Evolutionary conservation across 306 rosid genomes (phyloP), one percentile per base, ranked within the genome.

Genomic region (Chamaecrista fasciculata): DNA sequence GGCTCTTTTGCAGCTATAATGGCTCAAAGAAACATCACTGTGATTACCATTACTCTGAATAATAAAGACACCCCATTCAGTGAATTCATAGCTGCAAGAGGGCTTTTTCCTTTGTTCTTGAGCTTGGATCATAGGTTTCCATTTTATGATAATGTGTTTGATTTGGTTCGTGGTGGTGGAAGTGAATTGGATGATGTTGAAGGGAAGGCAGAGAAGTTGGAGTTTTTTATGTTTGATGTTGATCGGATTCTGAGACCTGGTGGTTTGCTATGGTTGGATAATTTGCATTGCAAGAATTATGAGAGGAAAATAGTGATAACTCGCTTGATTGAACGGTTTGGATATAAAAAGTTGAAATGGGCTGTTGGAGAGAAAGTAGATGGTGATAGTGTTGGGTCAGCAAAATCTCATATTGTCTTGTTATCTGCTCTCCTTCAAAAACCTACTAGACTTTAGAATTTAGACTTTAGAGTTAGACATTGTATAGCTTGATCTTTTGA

Each of bases 201-300:
- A 51, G 98, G 86, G 5, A 92, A 77, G 75, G 79, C 80, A 0
- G 98, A 92, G 15, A 86, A 86, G 62, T 37, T 92, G 42, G 98
- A 92, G 79, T 92, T 92, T 75, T 72, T 92, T 8, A 84, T 92
- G 98, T 92, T 92, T 36, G 98, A 92, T 25, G 66, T 93, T 5
- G 98, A 90, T 42, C 81, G 98, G 59, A 85, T 93, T 75, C 72
- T 93, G 75, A 64, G 97, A 65, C 85, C 96, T 2, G 93, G 93
- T 1, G 97, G 98, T 16, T 88, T 93, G 91, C 81, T 93, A 50
- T 93, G 98, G 98, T 63, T 93, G 48, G 98, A 93, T 75, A 93
- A 90, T 82, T 84, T 86, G 59, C 83, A 74, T 26, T 86, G 90
- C 80, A 74, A 81, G 6, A 75, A 87, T 78, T 93, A 90, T 66